Evolutionary conservation across 2,329 filamentous ascomycete genomes (phyloP).

Genomic region (Periconia sp.): DNA sequence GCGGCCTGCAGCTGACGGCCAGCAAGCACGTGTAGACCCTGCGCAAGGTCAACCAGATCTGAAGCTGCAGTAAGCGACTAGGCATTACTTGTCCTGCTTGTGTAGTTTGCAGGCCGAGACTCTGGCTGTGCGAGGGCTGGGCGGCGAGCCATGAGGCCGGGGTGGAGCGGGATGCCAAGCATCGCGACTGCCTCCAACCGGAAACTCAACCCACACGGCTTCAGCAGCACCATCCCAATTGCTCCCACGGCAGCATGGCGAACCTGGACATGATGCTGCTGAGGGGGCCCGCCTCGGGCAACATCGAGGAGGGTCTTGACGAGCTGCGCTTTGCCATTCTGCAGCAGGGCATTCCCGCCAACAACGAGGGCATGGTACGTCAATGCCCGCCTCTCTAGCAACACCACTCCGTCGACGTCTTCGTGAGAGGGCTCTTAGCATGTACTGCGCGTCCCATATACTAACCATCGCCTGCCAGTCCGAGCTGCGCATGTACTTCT

Average conservation of each 20-base stretch:
- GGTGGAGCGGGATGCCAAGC: conserved; percentile 1
- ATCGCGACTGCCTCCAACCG: conserved; percentile 4
- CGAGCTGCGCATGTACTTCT: conserved; percentile 90
- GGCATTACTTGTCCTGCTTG: no score
- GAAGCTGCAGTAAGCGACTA: no score
- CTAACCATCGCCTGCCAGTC: conserved; percentile 66
- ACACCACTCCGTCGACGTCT: neutral
- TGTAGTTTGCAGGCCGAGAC: no score
- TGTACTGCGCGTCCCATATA: no score
- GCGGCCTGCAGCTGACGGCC: no score
- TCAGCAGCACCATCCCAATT: neutral
- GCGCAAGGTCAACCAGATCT: no score
- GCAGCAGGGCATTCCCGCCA: conserved; percentile 76
- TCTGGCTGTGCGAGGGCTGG: no score
- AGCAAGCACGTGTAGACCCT: no score
- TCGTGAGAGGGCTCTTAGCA: no score
- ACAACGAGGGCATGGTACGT: conserved; percentile 79
- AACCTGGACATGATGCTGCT: conserved; percentile 76
- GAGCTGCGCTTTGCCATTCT: conserved; percentile 76
- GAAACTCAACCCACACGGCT: conserved; percentile 6
- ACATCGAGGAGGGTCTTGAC: conserved; percentile 70
- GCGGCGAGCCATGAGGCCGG: no score
- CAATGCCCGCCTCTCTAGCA: conserved; percentile 4
- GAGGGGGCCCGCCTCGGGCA: conserved; percentile 77
- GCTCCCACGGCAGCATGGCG: conserved; percentile 32